Evolutionary conservation across 2,329 filamentous ascomycete species (phyloP).

Genomic region (Scedosporium boydii): DNA sequence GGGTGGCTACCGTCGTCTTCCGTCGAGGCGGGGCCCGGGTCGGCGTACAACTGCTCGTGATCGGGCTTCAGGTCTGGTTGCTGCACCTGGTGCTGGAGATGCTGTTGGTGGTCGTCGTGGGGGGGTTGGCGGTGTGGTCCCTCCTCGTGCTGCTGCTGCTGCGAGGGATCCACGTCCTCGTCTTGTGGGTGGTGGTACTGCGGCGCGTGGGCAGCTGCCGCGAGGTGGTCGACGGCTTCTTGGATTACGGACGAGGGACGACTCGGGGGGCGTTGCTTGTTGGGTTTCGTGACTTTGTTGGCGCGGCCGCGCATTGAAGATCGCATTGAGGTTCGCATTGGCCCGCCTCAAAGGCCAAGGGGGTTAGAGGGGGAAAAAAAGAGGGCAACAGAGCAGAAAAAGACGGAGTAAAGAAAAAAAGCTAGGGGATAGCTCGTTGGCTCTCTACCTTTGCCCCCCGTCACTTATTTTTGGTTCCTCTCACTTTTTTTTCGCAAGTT

Average conservation of each 20-base stretch:
- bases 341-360: constrained; percentile 12
- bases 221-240: constrained; percentile 22
- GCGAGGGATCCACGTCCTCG: constrained; percentile 7
- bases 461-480: background rate
- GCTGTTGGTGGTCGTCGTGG: constrained; percentile 11
- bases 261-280: constrained; percentile 7
- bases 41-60: constrained; percentile 13
- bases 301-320: constrained; percentile 24
- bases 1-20: constrained; percentile 7
- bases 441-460: background rate
- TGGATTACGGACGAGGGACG: constrained; percentile 20
- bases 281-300: constrained; percentile 34
- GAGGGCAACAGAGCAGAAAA: background rate
- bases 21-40: constrained; percentile 11
- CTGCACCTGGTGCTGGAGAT: background rate
- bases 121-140: constrained; percentile 8
- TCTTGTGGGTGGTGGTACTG: constrained; percentile 11
- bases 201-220: constrained; percentile 8
- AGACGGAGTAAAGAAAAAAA: background rate
- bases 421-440: background rate
- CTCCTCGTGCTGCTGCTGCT: constrained; percentile 10
- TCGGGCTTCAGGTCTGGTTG: constrained; percentile 11
- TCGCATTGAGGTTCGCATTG: constrained; percentile 8
- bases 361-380: background rate
- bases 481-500: background rate